Evolutionary conservation across 163 green algal genomes (phyloP).

Genomic region (Chloromonas sp.): DNA sequence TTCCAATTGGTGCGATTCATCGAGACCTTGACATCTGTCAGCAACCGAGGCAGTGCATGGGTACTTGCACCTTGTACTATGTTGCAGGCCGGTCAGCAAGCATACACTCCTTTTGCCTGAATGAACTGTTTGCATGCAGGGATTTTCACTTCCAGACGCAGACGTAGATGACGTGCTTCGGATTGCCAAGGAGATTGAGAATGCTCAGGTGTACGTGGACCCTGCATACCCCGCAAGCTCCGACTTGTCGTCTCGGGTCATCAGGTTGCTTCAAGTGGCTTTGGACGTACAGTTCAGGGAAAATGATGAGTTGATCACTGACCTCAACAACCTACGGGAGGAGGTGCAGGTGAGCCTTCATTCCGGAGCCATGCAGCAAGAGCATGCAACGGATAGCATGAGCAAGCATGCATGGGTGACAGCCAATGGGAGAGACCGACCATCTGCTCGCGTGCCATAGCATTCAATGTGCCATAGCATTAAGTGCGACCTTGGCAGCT

Average conservation of each 20-base stretch:
- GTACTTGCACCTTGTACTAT: not conserved
- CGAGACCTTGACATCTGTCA: not conserved
- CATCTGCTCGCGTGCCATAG: too few species aligned
- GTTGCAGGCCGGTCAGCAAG: not conserved
- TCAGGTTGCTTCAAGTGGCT: slow-evolving; percentile 40
- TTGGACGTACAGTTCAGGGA: slow-evolving; percentile 49
- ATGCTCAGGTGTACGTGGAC: slow-evolving; percentile 29
- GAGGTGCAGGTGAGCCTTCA: slow-evolving; percentile 15
- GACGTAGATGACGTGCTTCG: slow-evolving; percentile 40
- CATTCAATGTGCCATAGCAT: not conserved
- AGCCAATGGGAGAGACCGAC: not conserved
- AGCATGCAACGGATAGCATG: not conserved
- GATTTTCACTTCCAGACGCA: slow-evolving; percentile 37
- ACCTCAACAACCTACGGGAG: slow-evolving; percentile 35
- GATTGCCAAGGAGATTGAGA: slow-evolving; percentile 35
- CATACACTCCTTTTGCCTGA: not conserved
- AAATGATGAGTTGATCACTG: slow-evolving; percentile 32
- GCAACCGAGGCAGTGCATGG: not conserved
- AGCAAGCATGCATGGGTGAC: not conserved
- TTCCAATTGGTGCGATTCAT: slow-evolving; percentile 8
- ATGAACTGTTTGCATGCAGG: slow-evolving; percentile 19
- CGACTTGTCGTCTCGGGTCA: slow-evolving; percentile 31
- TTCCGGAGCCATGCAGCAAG: not conserved
- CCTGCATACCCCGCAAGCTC: slow-evolving; percentile 23
- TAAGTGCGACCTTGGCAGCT: not conserved